These are phyloP conservation scores for Pseudonectria foliicola DNA, from an alignment of 2,329 filamentous ascomycete genomes.

Conservation along the genomic window DNA sequence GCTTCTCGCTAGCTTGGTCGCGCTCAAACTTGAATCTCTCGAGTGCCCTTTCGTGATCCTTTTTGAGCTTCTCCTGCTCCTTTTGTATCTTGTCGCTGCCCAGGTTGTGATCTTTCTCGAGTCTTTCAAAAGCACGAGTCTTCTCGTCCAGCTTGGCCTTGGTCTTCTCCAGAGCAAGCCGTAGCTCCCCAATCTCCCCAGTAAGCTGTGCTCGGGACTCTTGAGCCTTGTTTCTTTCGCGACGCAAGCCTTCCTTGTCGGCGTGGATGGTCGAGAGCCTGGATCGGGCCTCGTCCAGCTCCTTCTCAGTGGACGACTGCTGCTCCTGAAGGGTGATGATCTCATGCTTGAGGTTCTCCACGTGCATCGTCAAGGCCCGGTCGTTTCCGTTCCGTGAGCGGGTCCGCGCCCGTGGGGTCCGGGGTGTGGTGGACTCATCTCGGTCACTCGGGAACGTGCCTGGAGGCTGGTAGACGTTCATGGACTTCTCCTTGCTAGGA, in stretches of 20 bases:
- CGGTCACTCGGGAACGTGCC: not conserved
- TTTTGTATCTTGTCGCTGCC: not conserved
- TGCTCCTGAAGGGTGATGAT: conserved; percentile 14
- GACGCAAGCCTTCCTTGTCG: conserved; percentile 19
- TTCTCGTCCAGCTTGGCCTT: not conserved
- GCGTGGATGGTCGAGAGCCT: conserved; percentile 16
- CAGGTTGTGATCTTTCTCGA: conserved; percentile 3
- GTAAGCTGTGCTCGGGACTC: too few relatives aligned
- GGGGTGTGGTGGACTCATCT: not conserved
- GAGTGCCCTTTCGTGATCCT: conserved; percentile 12
- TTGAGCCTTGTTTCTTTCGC: conserved; percentile 17
- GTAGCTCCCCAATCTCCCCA: too few relatives aligned
- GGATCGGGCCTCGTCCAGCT: conserved; percentile 18
- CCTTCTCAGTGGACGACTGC: conserved; percentile 15
- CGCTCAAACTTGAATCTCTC: conserved; percentile 18
- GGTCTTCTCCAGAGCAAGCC: conserved; percentile 6
- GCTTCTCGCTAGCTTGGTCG: conserved; percentile 12
- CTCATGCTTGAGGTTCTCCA: conserved; percentile 17
- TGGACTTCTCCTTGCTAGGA: conserved; percentile 1
- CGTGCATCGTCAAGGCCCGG: conserved; percentile 11
- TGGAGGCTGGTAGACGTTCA: conserved; percentile 4
- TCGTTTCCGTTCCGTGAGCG: conserved; percentile 17
- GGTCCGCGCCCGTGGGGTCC: conserved; percentile 5
- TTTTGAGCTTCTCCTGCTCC: conserved; percentile 12
- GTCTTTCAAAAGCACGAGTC: not conserved